These are phyloP conservation scores for Trichoderma reesei DNA, from an alignment of 495 filamentous ascomycete species.

Conservation along the genomic window DNA sequence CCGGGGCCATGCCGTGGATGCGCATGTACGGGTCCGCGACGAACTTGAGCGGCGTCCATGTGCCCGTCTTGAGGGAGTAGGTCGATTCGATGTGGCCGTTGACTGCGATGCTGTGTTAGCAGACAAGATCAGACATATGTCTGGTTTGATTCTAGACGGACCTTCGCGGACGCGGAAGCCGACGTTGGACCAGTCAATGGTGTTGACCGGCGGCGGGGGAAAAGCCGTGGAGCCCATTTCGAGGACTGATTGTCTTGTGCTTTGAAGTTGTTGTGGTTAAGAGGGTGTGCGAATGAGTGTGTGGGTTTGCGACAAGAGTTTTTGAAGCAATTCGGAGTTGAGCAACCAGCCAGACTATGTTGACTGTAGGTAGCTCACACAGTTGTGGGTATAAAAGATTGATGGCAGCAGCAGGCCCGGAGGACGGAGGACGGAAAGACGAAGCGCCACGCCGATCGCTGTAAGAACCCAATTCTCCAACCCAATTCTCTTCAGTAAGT, in stretches of 20 bases:
- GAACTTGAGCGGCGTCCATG: constrained; percentile 68
- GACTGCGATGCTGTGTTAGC: constrained; percentile 31
- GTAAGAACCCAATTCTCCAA: not conserved
- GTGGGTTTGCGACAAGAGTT: no score
- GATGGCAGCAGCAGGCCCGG: no score
- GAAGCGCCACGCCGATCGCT: not conserved
- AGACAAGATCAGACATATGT: not conserved
- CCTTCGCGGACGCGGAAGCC: constrained; percentile 88
- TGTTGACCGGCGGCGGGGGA: constrained; percentile 71
- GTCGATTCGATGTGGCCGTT: constrained; percentile 71
- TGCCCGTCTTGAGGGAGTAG: constrained; percentile 55
- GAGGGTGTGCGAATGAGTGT: no score
- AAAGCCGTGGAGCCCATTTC: constrained; percentile 49
- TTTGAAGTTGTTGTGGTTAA: not conserved
- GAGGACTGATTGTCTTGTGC: not conserved
- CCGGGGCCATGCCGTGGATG: constrained; percentile 85
- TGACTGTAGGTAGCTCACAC: no score
- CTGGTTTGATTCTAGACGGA: constrained; percentile 23
- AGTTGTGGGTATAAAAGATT: no score
- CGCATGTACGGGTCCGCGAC: constrained; percentile 66
- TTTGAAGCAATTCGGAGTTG: no score
- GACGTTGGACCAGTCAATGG: constrained; percentile 85
- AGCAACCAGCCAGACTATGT: no score
- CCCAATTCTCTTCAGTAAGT: no score
- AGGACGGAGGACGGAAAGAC: not conserved